Evolutionary conservation across 352 stramenopile species (phyloP).

Genomic region (Pilasporangium apinafurcum): DNA sequence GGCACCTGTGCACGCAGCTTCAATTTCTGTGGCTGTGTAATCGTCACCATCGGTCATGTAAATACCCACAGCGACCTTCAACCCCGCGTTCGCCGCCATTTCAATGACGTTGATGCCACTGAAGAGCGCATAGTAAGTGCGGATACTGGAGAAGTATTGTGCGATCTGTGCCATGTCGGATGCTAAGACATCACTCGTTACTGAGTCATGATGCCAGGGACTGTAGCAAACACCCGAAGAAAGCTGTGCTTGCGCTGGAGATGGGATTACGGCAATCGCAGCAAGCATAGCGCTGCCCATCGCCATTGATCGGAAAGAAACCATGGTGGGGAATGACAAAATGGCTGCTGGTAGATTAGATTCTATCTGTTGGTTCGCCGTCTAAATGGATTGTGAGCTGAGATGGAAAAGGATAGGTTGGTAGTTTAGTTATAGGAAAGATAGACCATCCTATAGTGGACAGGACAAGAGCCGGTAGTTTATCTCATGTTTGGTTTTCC

Average conservation of each 20-base stretch:
- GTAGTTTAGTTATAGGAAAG: no score
- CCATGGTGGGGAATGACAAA: no score
- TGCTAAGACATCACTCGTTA: constrained; percentile 21
- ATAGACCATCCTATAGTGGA: no score
- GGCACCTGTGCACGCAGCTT: constrained; percentile 49
- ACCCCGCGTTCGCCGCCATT: constrained; percentile 19
- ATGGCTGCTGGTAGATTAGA: no score
- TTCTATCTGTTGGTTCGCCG: no score
- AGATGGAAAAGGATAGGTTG: no score
- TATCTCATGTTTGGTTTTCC: no score
- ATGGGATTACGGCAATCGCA: constrained; percentile 2
- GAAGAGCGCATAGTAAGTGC: constrained; percentile 66
- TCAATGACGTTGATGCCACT: constrained; percentile 42
- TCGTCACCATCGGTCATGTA: constrained; percentile 35
- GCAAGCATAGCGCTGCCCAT: constrained; percentile 1
- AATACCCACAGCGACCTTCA: constrained; percentile 63
- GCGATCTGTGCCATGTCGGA: constrained; percentile 23
- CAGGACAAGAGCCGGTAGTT: no score
- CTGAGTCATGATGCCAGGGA: constrained; percentile 40
- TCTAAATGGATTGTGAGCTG: no score
- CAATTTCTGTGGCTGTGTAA: constrained; percentile 44
- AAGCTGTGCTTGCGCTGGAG: constrained; percentile 12
- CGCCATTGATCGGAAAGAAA: constrained; percentile 5
- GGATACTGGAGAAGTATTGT: constrained; percentile 50
- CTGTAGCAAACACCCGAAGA: constrained; percentile 47